Base-by-base conservation (phyloP, 441 rosid species). In the Gossypium gossypioides region DNA sequence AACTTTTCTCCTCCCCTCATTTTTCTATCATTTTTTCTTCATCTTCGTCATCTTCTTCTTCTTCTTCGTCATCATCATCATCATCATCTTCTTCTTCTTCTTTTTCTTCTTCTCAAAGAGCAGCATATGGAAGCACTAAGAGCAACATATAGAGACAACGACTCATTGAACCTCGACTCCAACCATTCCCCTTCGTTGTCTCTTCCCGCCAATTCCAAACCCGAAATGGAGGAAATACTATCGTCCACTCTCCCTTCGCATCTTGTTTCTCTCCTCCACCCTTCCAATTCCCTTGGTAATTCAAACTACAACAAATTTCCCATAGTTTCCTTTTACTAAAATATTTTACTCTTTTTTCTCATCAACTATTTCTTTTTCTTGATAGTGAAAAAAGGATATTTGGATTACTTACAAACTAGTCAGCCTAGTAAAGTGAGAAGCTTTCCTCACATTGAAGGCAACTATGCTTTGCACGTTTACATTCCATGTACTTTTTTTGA, bases 401-500 rank as follows among this genome's bases (percentile, higher is more conserved):
- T 29, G 1, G 6, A 29, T 29, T 29, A 29, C 34, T 29, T 29
- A 4, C 6, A 29, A 29, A 29, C 6, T 29, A 1, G 34, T 29
- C 6, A 29, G 4, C 6, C 81, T 25, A 65, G 78, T 79, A 85
- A 97, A 74, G 80, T 89, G 71, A 82, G 96, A 67, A 91, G 84
- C 82, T 91, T 91, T 61, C 91, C 93, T 50, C 96, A 94, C 19
- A 86, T 94, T 42, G 78, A 89, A 71, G 94, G 97, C 72, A 92
- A 90, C 74, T 92, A 82, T 74, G 91, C 97, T 13, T 72, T 91
- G 74, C 96, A 92, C 66, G 96, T 90, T 16, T 94, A 92, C 79
- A 89, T 92, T 29, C 97, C 97, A 73, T 96, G 98, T 92, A 6
- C 6, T 22, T 51, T 44, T 18, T 50, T 29, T 4, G 6, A 29